Evolutionary conservation across 1,284 basidiomycete genomes (phyloP), one percentile per base, ranked within the genome.

Genomic region (Trichosporon coremiiforme): DNA sequence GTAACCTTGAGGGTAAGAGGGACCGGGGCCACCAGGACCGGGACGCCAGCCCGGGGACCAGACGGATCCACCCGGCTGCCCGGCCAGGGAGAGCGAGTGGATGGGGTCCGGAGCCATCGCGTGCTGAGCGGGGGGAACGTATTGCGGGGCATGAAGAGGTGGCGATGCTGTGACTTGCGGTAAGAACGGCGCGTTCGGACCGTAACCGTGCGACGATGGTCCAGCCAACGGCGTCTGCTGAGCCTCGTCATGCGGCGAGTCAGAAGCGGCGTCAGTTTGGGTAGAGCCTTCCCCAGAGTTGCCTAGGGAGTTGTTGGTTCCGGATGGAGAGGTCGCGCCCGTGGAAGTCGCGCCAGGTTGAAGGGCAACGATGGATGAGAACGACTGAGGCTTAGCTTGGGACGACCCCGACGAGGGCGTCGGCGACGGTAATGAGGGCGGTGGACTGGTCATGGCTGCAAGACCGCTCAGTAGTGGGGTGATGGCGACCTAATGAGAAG

Each of bases 21-120:
- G 66, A n/a, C 68, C 71, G 5, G 68, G 68, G 10, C 66, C 65
- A 9, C 68, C 65, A 17, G 70, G 70, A 13, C 72, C 72, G 7
- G 72, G 68, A 35, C 72, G 68, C 72, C 72, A 73, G 31, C 72
- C 72, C 2, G 68, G 29, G 12, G 66, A 68, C 72, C 72, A 73
- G n/a, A 73, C 72, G 12, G 68, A 69, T 8, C 65, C 68, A 5
- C 55, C 55, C 4, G 68, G 31, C 33, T 69, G 68, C 12, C 73
- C 71, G 6, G 63, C 60, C 45, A 68, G 67, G 29, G 70, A 70
- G 38, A 78, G 66, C 5, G 74, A 69, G 72, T 80, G 80, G 17
- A 82, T 82, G 0, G 80, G 80, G 69, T 82, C 80, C 13, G 80
- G 80, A 1, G 80, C 70, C 78, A 81, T 79, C n/a, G 79, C 79